A percentile compares a stretch with the other conserved stretches of the same genome.
Evolutionary conservation across 1,284 basidiomycete genomes (phyloP).

Genomic region (Athelia psychrophila): DNA sequence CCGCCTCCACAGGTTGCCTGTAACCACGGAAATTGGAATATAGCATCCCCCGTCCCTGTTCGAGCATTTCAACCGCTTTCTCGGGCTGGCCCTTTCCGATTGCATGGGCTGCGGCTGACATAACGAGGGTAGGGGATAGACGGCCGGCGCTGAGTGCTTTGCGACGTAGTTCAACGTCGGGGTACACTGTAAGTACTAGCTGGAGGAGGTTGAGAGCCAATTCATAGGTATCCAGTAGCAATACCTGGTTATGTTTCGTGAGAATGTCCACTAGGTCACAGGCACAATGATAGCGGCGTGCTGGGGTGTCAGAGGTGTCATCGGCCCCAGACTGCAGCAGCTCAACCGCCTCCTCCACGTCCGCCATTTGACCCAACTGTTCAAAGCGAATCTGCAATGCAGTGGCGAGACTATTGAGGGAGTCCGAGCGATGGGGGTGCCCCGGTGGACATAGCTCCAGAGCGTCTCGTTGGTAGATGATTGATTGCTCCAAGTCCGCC

Average conservation of each 20-base stretch:
- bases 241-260: too few species aligned
- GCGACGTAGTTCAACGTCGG: background rate
- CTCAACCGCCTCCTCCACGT: background rate
- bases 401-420: slow-evolving; percentile 13
- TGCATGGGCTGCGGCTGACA: slow-evolving; percentile 32
- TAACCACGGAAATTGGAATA: slow-evolving; percentile 24
- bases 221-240: background rate
- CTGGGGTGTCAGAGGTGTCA: too few species aligned
- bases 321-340: too few species aligned
- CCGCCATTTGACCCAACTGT: too few species aligned
- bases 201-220: background rate
- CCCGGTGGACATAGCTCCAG: slow-evolving; percentile 17
- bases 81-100: slow-evolving; percentile 29
- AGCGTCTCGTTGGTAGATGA: slow-evolving; percentile 20
- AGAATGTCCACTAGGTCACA: too few species aligned
- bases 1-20: slow-evolving; percentile 14
- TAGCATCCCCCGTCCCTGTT: slow-evolving; percentile 26
- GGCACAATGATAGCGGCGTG: too few species aligned
- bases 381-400: slow-evolving; percentile 8
- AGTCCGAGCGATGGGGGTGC: slow-evolving; percentile 14
- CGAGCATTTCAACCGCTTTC: slow-evolving; percentile 30
- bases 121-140: slow-evolving; percentile 8
- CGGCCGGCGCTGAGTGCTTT: background rate
- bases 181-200: background rate
- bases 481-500: slow-evolving; percentile 10